A percentile compares a stretch with the other conserved stretches of the same genome.
phyloP scores from a whole-genome alignment of 345 rosid genomes.

The Trapa bicornis region DNA sequence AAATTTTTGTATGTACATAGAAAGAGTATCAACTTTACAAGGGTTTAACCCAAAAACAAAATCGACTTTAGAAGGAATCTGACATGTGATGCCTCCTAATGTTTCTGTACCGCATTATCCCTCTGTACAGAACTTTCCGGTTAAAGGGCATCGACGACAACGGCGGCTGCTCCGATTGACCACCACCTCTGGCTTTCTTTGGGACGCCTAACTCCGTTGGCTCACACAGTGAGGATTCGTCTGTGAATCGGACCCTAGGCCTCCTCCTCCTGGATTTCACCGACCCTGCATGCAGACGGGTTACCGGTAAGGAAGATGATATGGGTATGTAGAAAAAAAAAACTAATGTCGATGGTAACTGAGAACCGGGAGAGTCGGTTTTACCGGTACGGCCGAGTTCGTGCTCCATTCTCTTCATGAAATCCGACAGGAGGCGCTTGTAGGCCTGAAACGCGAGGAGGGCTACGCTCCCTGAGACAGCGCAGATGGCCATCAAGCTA shows the following conservation, averaged over 20 bases:
- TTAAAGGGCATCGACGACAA: conserved; percentile 5
- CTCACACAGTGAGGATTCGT: background rate
- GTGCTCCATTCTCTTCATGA: conserved; percentile 48
- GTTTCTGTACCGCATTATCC: conserved; percentile 8
- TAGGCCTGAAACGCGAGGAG: conserved; percentile 48
- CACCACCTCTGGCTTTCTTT: background rate
- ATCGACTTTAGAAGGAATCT: background rate
- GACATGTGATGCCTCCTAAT: background rate
- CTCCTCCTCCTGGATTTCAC: background rate
- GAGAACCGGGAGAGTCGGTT: background rate
- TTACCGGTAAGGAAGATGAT: no score
- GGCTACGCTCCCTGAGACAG: conserved; percentile 64
- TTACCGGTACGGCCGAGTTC: conserved; percentile 38
- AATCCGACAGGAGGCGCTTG: conserved; percentile 60
- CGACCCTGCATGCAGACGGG: background rate
- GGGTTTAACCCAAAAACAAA: no score
- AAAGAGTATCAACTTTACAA: no score
- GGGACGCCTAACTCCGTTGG: no score
- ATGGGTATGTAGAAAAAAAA: no score
- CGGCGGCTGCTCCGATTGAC: background rate
- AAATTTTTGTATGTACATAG: no score
- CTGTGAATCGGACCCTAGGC: background rate
- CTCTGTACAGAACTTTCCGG: conserved; percentile 9
- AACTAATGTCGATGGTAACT: no score
- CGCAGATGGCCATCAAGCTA: conserved; percentile 53